A percentile compares a stretch with the other conserved stretches of the same genome.
These are phyloP conservation scores for Eucalyptus sp. DNA, from an alignment of 345 rosid genomes.

Conservation along the genomic window DNA sequence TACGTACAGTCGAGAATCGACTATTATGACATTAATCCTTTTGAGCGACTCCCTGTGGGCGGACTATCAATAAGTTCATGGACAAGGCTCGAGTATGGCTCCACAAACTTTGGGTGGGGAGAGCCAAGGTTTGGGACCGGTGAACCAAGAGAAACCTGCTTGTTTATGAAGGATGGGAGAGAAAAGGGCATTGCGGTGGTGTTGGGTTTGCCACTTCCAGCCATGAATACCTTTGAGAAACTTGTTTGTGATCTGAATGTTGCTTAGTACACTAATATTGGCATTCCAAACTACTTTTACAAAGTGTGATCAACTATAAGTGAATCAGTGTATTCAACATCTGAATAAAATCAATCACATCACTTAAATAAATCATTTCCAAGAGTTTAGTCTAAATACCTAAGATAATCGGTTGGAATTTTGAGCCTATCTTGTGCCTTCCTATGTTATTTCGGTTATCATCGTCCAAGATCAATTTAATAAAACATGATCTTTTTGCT, in stretches of 20 bases:
- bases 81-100: not conserved
- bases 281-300: not conserved
- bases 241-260: not conserved
- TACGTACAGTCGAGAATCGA: not conserved
- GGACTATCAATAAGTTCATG: not conserved
- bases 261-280: not conserved
- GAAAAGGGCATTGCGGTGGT: not conserved
- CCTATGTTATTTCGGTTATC: not conserved
- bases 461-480: not conserved
- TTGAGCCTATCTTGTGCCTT: not conserved
- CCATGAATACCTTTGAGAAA: not conserved
- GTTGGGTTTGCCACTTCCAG: not conserved
- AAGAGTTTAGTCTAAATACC: not conserved
- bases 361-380: not conserved
- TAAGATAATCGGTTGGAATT: not conserved
- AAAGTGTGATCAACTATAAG: not conserved
- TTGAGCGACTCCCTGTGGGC: not conserved
- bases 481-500: not conserved
- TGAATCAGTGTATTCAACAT: not conserved
- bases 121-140: not conserved
- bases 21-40: not conserved
- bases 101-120: not conserved
- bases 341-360: not conserved
- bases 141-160: not conserved
- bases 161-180: not conserved